Percentiles rank a stretch among this genome's conserved stretches.
These are phyloP conservation scores for Colletotrichum lupini DNA, from an alignment of 2,329 filamentous ascomycete genomes.

Conservation along the genomic window DNA sequence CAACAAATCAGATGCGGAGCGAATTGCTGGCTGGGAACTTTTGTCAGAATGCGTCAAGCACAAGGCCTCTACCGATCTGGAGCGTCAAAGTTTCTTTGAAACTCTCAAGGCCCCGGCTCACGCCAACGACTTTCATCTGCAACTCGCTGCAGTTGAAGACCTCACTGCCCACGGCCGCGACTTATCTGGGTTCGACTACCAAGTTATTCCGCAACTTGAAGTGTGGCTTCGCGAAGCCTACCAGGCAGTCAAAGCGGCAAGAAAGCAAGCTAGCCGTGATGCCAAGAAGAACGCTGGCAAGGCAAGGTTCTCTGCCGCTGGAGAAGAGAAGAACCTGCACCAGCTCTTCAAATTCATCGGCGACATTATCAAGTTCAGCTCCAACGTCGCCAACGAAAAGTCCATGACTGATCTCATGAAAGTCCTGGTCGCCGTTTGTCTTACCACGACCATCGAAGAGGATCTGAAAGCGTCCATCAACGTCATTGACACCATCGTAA, in stretches of 20 bases:
- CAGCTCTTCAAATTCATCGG: constrained; percentile 74
- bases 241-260: constrained; percentile 61
- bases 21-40: constrained; percentile 73
- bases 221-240: constrained; percentile 70
- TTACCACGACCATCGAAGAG: constrained; percentile 71
- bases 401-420: constrained; percentile 72
- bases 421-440: constrained; percentile 73
- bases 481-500: constrained; percentile 77
- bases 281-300: constrained; percentile 51
- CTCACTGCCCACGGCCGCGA: constrained; percentile 71
- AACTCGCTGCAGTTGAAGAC: constrained; percentile 71
- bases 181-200: constrained; percentile 75
- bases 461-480: constrained; percentile 76
- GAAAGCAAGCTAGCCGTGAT: constrained; percentile 58
- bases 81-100: constrained; percentile 74
- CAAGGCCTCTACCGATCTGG: constrained; percentile 70
- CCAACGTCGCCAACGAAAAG: constrained; percentile 72
- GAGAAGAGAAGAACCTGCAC: constrained; percentile 71
- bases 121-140: constrained; percentile 73
- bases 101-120: constrained; percentile 67
- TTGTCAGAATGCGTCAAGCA: constrained; percentile 74
- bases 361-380: constrained; percentile 81
- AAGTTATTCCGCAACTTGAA: constrained; percentile 71
- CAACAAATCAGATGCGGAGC: constrained; percentile 62
- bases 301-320: constrained; percentile 52